A percentile compares a stretch with the other conserved stretches of the same genome.
Conservation (phyloP, 371 early-diverging fungal genomes). For the Syncephalastrum racemosum region DNA sequence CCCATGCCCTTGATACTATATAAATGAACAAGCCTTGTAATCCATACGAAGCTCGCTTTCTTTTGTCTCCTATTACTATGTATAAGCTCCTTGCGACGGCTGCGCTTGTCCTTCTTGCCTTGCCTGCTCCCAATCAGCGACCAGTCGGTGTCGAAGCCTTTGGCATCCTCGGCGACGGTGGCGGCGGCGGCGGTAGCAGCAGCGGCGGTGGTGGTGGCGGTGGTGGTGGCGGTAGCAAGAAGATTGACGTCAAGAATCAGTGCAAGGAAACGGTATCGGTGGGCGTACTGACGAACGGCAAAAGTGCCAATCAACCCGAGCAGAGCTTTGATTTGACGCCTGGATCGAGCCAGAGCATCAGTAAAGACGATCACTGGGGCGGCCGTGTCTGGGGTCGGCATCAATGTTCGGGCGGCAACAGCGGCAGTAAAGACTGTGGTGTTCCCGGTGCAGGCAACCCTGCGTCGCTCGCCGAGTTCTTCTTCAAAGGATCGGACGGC, state of each 20-base stretch:
- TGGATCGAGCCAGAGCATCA: conserved; percentile 27
- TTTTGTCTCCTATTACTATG: conserved; percentile 3
- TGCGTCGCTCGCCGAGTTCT: conserved; percentile 51
- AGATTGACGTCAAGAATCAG: conserved; percentile 29
- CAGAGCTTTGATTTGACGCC: conserved; percentile 36
- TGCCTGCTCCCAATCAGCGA: too few relatives aligned
- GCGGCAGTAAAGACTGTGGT: conserved; percentile 26
- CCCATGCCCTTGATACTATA: too few relatives aligned
- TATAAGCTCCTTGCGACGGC: conserved; percentile 1
- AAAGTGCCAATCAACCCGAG: conserved; percentile 14
- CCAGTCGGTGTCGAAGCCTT: too few relatives aligned
- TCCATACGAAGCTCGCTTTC: too few relatives aligned
- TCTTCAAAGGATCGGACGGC: conserved; percentile 37
- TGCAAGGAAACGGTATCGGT: conserved; percentile 31
- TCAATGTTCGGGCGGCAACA: conserved; percentile 29
- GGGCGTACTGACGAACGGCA: conserved; percentile 44
- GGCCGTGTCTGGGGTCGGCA: conserved; percentile 48
- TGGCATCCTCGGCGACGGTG: conserved; percentile 3
- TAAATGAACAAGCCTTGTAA: too few relatives aligned
- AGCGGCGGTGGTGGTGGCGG: background rate
- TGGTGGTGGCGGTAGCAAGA: conserved; percentile 14
- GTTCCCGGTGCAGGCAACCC: conserved; percentile 44
- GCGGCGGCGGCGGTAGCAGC: conserved; percentile 5
- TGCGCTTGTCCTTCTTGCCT: too few relatives aligned
- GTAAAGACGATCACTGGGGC: conserved; percentile 39